Conservation (phyloP, 306 rosid genomes). For the Cyamopsis tetragonoloba region DNA sequence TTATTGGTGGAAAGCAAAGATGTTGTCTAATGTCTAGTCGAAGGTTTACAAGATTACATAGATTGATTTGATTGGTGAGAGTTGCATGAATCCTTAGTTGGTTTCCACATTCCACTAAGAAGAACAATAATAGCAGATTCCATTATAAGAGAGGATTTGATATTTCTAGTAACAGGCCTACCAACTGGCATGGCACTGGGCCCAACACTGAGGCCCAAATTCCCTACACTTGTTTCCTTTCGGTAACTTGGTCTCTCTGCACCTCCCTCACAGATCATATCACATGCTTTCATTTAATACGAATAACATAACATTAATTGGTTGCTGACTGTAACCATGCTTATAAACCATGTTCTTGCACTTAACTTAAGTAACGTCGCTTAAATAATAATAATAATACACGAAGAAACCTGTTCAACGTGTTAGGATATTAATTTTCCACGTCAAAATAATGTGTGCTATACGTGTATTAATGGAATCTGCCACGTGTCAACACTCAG, state of each 20-base stretch:
- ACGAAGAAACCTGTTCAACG: neutral
- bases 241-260: neutral
- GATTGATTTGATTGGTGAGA: constrained; percentile 23
- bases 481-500: neutral
- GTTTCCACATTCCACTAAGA: constrained; percentile 14
- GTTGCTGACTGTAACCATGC: constrained; percentile 7
- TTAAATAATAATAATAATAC: neutral
- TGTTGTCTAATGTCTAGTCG: neutral
- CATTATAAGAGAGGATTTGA: neutral
- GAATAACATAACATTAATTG: too few relatives aligned
- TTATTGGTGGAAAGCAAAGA: neutral
- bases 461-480: neutral
- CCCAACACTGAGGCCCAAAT: constrained; percentile 31
- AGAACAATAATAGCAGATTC: neutral
- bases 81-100: neutral
- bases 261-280: constrained; percentile 12
- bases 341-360: neutral
- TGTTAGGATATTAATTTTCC: neutral
- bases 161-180: neutral
- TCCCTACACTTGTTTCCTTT: neutral
- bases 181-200: constrained; percentile 17
- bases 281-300: neutral
- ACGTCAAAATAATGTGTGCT: neutral
- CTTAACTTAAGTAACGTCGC: neutral
- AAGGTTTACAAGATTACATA: neutral